Evolutionary conservation across 2,329 filamentous ascomycete genomes (phyloP).

Genomic region (Fusarium tjaetaba): DNA sequence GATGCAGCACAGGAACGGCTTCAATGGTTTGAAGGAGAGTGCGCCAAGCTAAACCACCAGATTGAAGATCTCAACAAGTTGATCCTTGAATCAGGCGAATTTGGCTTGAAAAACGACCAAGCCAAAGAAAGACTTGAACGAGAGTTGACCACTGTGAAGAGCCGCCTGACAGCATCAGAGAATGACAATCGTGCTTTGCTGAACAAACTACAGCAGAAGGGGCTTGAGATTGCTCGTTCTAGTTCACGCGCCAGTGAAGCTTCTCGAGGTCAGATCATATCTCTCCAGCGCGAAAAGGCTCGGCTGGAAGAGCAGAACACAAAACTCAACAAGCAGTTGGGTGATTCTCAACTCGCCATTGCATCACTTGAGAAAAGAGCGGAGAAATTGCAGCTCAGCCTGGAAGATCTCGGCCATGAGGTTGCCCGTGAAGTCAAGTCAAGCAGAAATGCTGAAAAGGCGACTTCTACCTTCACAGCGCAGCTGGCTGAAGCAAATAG

Average conservation of each 20-base stretch:
- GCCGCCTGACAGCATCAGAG: constrained; percentile 88
- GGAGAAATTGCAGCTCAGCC: constrained; percentile 86
- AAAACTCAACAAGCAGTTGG: constrained; percentile 83
- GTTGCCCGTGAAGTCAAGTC: constrained; percentile 89
- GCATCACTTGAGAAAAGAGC: constrained; percentile 92
- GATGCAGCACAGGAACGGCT: constrained; percentile 81
- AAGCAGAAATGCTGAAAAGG: constrained; percentile 89
- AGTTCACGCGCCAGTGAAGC: constrained; percentile 86
- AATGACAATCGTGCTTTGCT: constrained; percentile 96
- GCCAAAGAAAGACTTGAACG: constrained; percentile 93
- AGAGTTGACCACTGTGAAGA: constrained; percentile 90
- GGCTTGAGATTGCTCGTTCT: constrained; percentile 92
- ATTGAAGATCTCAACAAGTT: constrained; percentile 88
- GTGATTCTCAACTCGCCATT: constrained; percentile 83
- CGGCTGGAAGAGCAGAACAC: constrained; percentile 85
- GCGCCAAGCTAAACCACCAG: constrained; percentile 77
- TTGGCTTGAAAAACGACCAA: constrained; percentile 89
- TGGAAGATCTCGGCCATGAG: constrained; percentile 95
- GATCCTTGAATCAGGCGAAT: constrained; percentile 89
- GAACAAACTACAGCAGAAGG: constrained; percentile 98
- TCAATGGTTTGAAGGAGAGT: constrained; percentile 82
- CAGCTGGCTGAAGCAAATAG: constrained; percentile 91
- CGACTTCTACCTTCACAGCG: constrained; percentile 79
- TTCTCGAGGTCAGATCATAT: constrained; percentile 78
- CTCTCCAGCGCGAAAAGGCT: constrained; percentile 83